Evolutionary conservation across 257 asterid genomes (phyloP).

Genomic region (Dorcoceras hygrometricum): DNA sequence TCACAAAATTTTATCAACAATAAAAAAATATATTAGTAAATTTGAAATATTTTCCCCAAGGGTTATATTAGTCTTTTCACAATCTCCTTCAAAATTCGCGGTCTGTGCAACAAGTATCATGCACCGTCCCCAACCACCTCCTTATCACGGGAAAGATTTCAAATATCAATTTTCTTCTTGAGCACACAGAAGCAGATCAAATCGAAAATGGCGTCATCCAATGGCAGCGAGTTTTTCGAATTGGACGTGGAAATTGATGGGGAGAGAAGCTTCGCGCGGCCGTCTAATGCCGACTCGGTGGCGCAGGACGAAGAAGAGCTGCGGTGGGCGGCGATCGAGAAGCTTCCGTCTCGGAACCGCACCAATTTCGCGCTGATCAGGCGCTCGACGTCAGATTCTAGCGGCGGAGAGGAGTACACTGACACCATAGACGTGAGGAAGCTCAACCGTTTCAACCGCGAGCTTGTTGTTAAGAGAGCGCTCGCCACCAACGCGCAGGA

Average conservation of each 20-base stretch:
- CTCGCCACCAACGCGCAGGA: conserved; percentile 79
- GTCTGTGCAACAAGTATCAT: background rate
- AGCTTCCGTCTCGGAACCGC: conserved; percentile 58
- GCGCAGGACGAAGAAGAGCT: conserved; percentile 71
- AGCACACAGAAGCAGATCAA: too few relatives aligned
- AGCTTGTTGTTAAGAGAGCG: conserved; percentile 66
- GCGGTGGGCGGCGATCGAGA: conserved; percentile 76
- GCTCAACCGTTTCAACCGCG: conserved; percentile 57
- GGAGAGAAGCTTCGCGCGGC: conserved; percentile 44
- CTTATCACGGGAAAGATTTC: too few relatives aligned
- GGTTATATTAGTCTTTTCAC: background rate
- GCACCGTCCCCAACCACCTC: background rate
- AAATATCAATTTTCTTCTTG: too few relatives aligned
- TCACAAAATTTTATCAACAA: too few relatives aligned
- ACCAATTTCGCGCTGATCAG: conserved; percentile 45
- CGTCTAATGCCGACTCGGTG: conserved; percentile 62
- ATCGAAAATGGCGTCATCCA: conserved; percentile 61
- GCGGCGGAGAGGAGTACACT: conserved; percentile 23
- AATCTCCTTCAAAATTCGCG: background rate
- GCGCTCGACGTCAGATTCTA: conserved; percentile 30
- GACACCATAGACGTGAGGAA: conserved; percentile 70
- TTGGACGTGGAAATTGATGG: conserved; percentile 46
- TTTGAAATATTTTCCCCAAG: background rate
- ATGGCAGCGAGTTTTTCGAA: conserved; percentile 72
- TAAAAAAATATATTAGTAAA: too few relatives aligned